Evolutionary conservation across 2,329 filamentous ascomycete genomes (phyloP), one percentile per base, ranked within the genome.

Genomic region (Ophiostoma quercus): DNA sequence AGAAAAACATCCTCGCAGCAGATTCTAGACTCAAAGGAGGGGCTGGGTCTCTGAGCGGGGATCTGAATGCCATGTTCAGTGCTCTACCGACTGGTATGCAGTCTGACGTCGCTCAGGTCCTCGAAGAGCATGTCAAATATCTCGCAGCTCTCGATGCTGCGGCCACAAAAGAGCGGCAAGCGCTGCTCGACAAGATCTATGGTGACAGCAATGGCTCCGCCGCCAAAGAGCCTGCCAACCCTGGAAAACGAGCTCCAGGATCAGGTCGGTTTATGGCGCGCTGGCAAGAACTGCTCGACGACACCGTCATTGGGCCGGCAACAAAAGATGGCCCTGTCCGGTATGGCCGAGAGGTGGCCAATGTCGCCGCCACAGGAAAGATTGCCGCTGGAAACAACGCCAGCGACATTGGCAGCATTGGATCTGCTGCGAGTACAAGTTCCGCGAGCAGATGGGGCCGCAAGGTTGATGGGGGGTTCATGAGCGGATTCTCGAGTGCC

Each of bases 221-320:
- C 41, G 29, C 9, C 14, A 62, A 6, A n/a, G 51, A 60, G 12
- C 19, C 6, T 6, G 4, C 9, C 19, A 2, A 8, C 22, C n/a
- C 22, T 1, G 25, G 43, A 7, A 68, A 66, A 14, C 16, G 39
- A 14, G 19, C 39, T 68, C 83, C 82, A 32, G 90, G 90, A 0
- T 90, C 91, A 0, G 91, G 91, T 1, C 85, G 90, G 66, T 94
- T 90, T 75, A 84, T 93, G 32, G 83, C 86, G 1, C 84, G 87
- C 67, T 94, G 91, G 91, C 89, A 92, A 76, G 81, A 85, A 0
- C 80, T 93, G 7, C 81, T 94, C 2, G 88, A 93, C 76, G 80
- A 83, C n/a, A 91, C 91, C 0, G 77, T 83, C 65, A 88, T 94
- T 72, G 70, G 72, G 7, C 90, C 91, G 0, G 83, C 80, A 0